Evolutionary conservation across 306 rosid species (phyloP), one percentile per base, ranked within the genome.

Genomic region (Lathyrus sativus): DNA sequence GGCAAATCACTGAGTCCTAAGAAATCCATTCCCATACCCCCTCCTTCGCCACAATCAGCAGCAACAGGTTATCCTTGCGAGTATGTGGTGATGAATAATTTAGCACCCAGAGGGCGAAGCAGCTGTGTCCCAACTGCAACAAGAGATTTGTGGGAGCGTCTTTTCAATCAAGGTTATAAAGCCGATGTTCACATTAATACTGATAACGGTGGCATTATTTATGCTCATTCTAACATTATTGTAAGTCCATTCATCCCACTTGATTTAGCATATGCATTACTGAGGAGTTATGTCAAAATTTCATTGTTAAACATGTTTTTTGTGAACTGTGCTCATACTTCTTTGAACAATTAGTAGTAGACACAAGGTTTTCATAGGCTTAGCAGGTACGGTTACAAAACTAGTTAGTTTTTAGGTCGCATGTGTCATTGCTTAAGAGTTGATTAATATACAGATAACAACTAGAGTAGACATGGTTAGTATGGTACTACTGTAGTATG

Each of bases 171-270:
- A 84, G 91, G 89, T 45, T 83, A 82, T 78, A 76, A 73, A 74
- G 97, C 98, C 57, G 98, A 93, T 79, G 96, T 90, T 79, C 63
- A 64, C 71, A 70, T 93, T 44, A 73, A 74, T 44, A 90, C 93
- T 59, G 89, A 82, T 45, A 76, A 70, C 31, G 91, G 88, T 65
- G 91, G 86, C 74, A 77, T 72, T 74, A 38, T 90, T 56, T 86
- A 83, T 75, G 95, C 96, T 7, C 98, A 93, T 80, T 81, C 96
- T 51, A 76, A 73, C 68, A 67, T 93, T 78, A 84, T 93, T 68
- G 98, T 90, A 81, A 93, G 98, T 88, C 44, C 54, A 19, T 70
- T 62, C 14, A 41, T 78, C 67, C 61, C 67, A 10, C 39, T 15
- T 14, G 38, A 58, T 71, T 28, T 48, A 60, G 55, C 11, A 58